Base-by-base conservation (phyloP, 768 basidiomycete species). In the Amanita inopinata region DNA sequence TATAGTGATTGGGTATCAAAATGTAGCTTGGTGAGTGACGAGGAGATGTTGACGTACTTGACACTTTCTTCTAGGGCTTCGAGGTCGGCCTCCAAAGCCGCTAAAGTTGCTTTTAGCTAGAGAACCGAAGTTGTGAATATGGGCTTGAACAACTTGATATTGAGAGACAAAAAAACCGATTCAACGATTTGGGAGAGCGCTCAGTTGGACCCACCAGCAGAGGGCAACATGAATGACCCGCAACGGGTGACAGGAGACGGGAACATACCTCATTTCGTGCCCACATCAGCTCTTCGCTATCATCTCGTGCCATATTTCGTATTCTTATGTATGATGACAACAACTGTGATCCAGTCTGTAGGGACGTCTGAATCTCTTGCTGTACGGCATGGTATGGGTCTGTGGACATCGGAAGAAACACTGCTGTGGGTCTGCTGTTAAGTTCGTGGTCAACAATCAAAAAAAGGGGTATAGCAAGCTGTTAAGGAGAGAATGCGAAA, bases 41-140 rank as follows among this genome's bases (percentile, higher is more conserved):
- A 22, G 17, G 17, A 42, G 11, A 38, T 18, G 17, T 10, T 24
- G 17, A 57, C 74, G 49, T 59, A 88, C 87, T 77, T 81, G 33
- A 98, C 92, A 54, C 88, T 91, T 55, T 90, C 89, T 38, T 96
- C 92, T n/a, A 98, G 63, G 57, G 91, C 91, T 47, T 91, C 88
- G 17, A 94, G 57, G 63, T 97, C 93, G 0, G 83, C 83, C 55
- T 92, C 87, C 19, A 97, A 64, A 1, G 81, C 64, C 1, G 77
- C 72, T 6, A 98, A 70, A 1, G 84, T 84, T 0, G 78, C 80
- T 58, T 79, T 80, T 40, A 96, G 64, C 83, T 89, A 57, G 3
- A 54, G 15, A 17, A 7, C 6, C 8, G 9, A 35, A 7, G 19
- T 28, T 28, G 27, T 28, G n/a, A 24, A 11, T 17, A 12, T n/a